Conservation (phyloP, 2,329 filamentous ascomycete species). For the Tolypocladium album region DNA sequence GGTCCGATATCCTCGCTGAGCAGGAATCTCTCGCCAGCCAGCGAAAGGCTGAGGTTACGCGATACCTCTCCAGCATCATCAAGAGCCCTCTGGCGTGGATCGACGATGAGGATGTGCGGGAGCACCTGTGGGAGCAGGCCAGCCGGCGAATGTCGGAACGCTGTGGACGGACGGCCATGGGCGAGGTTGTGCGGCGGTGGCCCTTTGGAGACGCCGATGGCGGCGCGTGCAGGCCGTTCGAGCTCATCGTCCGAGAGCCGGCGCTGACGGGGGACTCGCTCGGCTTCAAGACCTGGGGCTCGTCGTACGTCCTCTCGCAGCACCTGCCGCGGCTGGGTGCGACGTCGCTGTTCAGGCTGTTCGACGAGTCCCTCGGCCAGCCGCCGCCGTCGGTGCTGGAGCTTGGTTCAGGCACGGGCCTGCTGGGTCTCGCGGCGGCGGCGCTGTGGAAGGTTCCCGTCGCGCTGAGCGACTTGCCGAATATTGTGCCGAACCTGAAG, state of each 20-base stretch:
- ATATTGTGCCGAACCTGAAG: slow-evolving; percentile 74
- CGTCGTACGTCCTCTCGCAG: slow-evolving; percentile 74
- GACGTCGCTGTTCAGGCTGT: slow-evolving; percentile 33
- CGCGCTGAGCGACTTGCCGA: slow-evolving; percentile 69
- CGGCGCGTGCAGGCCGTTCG: slow-evolving; percentile 31
- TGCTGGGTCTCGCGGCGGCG: slow-evolving; percentile 81
- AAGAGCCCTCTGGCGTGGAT: slow-evolving; percentile 60
- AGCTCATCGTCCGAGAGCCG: slow-evolving; percentile 72
- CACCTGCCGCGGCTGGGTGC: slow-evolving; percentile 45
- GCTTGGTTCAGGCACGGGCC: slow-evolving; percentile 79
- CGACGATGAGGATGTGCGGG: slow-evolving; percentile 51
- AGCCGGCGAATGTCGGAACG: slow-evolving; percentile 74
- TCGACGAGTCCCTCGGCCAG: slow-evolving; percentile 23
- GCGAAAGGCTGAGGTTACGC: slow-evolving; percentile 41
- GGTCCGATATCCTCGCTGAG: slow-evolving; percentile 28
- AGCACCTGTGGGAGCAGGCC: slow-evolving; percentile 66
- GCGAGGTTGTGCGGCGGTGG: slow-evolving; percentile 44
- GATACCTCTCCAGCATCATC: slow-evolving; percentile 61
- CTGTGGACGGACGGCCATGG: slow-evolving; percentile 60
- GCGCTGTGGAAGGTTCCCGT: slow-evolving; percentile 57
- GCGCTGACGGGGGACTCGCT: slow-evolving; percentile 79
- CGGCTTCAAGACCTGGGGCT: slow-evolving; percentile 92
- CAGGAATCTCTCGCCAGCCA: slow-evolving; percentile 28
- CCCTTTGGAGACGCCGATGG: slow-evolving; percentile 27
- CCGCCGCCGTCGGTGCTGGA: slow-evolving; percentile 47